Percentiles rank a stretch among this genome's conserved stretches.
Evolutionary conservation across 2,329 filamentous ascomycete species (phyloP).

Genomic region (Beauveria sp.): DNA sequence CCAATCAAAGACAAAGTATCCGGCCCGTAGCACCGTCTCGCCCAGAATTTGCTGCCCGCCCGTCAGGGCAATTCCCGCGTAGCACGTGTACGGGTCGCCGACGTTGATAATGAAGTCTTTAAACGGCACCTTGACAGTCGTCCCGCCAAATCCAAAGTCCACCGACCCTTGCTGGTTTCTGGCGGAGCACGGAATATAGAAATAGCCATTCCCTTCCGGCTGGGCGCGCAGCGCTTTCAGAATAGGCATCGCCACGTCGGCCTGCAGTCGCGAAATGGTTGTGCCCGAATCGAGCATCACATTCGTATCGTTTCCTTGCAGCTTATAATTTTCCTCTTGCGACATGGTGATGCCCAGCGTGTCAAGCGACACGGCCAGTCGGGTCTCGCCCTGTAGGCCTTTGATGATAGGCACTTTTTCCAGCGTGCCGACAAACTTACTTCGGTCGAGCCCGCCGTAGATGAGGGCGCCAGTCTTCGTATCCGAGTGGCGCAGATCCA

Average conservation of each 20-base stretch:
- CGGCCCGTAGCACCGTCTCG: constrained; percentile 34
- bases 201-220: constrained; percentile 35
- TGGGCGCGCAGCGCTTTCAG: constrained; percentile 34
- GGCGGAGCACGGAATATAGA: constrained; percentile 34
- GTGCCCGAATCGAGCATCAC: constrained; percentile 47
- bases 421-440: constrained; percentile 42
- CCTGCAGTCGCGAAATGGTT: constrained; percentile 40
- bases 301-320: constrained; percentile 26
- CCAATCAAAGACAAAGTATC: constrained; percentile 41
- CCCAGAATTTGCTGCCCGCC: constrained; percentile 37
- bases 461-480: constrained; percentile 40
- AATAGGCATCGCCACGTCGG: constrained; percentile 33
- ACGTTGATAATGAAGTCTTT: constrained; percentile 43
- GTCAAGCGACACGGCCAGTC: constrained; percentile 27
- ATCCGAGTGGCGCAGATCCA: constrained; percentile 41
- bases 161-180: constrained; percentile 31
- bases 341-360: constrained; percentile 25
- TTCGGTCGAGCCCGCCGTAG: constrained; percentile 46
- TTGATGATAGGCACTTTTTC: constrained; percentile 35
- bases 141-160: constrained; percentile 40
- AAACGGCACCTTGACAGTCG: constrained; percentile 34
- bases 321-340: constrained; percentile 17
- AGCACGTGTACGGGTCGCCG: constrained; percentile 28
- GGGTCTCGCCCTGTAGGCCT: constrained; percentile 27
- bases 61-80: constrained; percentile 33